phyloP scores from a whole-genome alignment of 345 rosid genomes.

The Euphorbia pulcherrima region DNA sequence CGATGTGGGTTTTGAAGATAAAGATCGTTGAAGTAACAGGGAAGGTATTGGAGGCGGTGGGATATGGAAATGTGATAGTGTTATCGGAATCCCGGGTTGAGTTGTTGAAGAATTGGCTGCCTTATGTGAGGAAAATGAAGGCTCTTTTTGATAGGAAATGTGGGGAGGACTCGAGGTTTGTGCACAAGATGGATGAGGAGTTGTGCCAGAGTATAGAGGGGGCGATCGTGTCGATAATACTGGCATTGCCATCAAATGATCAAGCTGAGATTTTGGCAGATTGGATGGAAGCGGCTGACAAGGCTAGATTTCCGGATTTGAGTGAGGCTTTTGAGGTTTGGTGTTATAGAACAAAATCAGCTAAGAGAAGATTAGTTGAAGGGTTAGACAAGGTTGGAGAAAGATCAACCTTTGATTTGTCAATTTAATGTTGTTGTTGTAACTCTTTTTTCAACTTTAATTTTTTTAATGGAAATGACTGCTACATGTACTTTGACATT shows the following conservation, averaged over 20 bases:
- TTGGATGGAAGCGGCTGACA: constrained; percentile 66
- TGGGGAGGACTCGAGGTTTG: constrained; percentile 39
- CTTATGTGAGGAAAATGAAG: constrained; percentile 74
- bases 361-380: constrained; percentile 76
- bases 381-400: constrained; percentile 43
- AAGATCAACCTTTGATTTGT: constrained; percentile 32
- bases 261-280: constrained; percentile 83
- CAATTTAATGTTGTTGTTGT: constrained; percentile 14
- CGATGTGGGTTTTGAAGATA: constrained; percentile 64
- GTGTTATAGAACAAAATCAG: constrained; percentile 93
- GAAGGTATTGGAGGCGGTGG: constrained; percentile 84
- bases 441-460: not conserved
- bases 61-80: constrained; percentile 79
- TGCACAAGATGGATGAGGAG: constrained; percentile 72
- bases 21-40: constrained; percentile 73
- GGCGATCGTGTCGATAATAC: constrained; percentile 60
- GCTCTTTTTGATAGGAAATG: constrained; percentile 53
- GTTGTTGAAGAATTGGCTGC: constrained; percentile 74
- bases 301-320: constrained; percentile 71
- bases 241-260: constrained; percentile 78
- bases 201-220: constrained; percentile 75
- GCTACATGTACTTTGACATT: not conserved
- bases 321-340: constrained; percentile 94
- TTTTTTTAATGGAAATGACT: too few relatives aligned
- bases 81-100: constrained; percentile 47